Evolutionary conservation across 345 rosid genomes (phyloP).

Genomic region (Brassica juncea): DNA sequence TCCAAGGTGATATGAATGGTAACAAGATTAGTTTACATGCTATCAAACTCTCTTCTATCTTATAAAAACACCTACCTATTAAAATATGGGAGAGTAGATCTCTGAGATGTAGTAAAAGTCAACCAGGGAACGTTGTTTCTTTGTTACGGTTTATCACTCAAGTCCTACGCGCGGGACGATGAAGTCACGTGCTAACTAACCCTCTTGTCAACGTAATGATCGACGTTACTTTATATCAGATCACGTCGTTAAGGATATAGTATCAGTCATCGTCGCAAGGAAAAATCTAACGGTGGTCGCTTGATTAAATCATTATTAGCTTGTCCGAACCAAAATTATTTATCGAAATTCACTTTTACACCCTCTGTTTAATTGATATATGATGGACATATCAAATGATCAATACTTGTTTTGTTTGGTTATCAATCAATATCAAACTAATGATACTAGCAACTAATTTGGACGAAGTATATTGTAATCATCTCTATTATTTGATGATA

Average conservation of each 20-base stretch:
- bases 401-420: background rate
- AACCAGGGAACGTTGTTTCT: slow-evolving; percentile 7
- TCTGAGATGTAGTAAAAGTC: slow-evolving; percentile 21
- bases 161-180: background rate
- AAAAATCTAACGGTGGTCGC: background rate
- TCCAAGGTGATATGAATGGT: background rate
- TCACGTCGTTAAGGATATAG: slow-evolving; percentile 18
- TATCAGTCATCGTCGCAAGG: background rate
- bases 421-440: slow-evolving; percentile 12
- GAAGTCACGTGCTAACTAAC: slow-evolving; percentile 30
- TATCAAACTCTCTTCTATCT: background rate
- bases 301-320: background rate
- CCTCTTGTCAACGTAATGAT: slow-evolving; percentile 18
- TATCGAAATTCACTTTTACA: background rate
- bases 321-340: background rate
- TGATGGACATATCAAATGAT: background rate
- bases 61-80: background rate
- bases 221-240: slow-evolving; percentile 17
- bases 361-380: background rate
- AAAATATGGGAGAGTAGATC: background rate
- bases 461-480: background rate
- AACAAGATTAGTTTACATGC: background rate
- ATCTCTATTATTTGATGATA: slow-evolving; percentile 10
- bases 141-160: slow-evolving; percentile 20
- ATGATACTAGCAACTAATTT: background rate